These are phyloP conservation scores for Cardiospermum halicacabum DNA, from an alignment of 345 rosid species.

Conservation along the genomic window DNA sequence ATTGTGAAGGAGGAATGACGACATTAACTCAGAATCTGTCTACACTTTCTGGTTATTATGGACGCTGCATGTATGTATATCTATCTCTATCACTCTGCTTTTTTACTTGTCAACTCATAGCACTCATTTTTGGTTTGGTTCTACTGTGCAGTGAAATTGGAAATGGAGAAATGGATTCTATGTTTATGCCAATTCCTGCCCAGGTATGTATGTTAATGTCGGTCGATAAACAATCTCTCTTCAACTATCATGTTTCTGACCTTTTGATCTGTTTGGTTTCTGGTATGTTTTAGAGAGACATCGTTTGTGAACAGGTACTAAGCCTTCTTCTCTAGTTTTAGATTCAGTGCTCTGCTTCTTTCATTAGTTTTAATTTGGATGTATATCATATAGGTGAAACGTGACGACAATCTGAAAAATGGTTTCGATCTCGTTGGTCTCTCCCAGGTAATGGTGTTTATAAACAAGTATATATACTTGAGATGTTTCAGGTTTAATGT, in stretches of 20 bases:
- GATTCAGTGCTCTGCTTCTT: neutral
- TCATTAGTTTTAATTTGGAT: slow-evolving; percentile 12
- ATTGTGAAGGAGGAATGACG: too few relatives aligned
- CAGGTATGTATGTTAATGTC: slow-evolving; percentile 44
- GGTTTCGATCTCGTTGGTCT: slow-evolving; percentile 89
- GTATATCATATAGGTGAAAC: slow-evolving; percentile 45
- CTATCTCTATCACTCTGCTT: too few relatives aligned
- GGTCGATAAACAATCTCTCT: too few relatives aligned
- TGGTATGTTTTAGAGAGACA: slow-evolving; percentile 36
- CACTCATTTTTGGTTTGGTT: too few relatives aligned
- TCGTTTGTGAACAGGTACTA: slow-evolving; percentile 70
- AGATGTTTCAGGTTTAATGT: too few relatives aligned
- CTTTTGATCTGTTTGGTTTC: slow-evolving; percentile 2
- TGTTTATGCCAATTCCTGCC: slow-evolving; percentile 77
- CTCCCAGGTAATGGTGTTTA: slow-evolving; percentile 59
- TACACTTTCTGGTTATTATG: too few relatives aligned
- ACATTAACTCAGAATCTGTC: too few relatives aligned
- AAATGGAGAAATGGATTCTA: slow-evolving; percentile 71
- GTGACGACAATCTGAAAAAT: slow-evolving; percentile 62
- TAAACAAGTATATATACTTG: too few relatives aligned
- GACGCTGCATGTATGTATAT: too few relatives aligned
- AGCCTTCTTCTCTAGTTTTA: slow-evolving; percentile 13
- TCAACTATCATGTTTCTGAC: neutral
- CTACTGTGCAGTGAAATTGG: slow-evolving; percentile 72
- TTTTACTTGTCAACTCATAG: too few relatives aligned